These are phyloP conservation scores for Trichoderma koningii DNA, from an alignment of 2,329 filamentous ascomycete species.

Conservation along the genomic window DNA sequence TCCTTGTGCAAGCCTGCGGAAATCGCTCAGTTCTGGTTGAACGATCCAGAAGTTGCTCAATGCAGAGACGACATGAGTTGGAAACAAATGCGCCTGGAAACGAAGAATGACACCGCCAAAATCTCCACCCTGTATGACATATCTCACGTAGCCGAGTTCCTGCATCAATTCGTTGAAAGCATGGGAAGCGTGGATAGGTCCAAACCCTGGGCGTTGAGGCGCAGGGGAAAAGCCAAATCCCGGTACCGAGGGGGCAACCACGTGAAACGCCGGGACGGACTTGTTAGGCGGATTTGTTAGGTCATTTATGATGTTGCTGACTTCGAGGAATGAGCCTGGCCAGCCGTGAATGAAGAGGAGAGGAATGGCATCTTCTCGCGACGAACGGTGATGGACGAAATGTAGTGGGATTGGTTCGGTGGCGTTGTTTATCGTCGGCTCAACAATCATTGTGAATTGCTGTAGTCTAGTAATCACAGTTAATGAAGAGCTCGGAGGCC, in stretches of 20 bases:
- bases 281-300: neutral
- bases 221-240: constrained; percentile 16
- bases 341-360: constrained; percentile 10
- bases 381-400: neutral
- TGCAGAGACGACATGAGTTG: neutral
- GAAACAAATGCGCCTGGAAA: neutral
- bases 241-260: constrained; percentile 7
- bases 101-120: constrained; percentile 5
- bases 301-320: neutral
- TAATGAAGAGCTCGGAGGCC: neutral
- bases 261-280: constrained; percentile 7
- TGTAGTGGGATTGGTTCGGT: neutral
- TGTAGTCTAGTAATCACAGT: neutral
- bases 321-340: constrained; percentile 9
- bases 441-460: neutral
- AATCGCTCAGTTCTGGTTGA: neutral
- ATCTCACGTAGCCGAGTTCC: neutral
- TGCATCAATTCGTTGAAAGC: constrained; percentile 10
- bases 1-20: neutral
- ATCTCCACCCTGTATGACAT: constrained; percentile 10
- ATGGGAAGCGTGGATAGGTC: neutral
- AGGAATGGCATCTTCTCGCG: constrained; percentile 4
- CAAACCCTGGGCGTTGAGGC: neutral
- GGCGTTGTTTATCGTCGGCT: neutral
- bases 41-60: constrained; percentile 13